Evolutionary conservation across 345 rosid genomes (phyloP), one percentile per base, ranked within the genome.

Genomic region (Syzygium aromaticum): DNA sequence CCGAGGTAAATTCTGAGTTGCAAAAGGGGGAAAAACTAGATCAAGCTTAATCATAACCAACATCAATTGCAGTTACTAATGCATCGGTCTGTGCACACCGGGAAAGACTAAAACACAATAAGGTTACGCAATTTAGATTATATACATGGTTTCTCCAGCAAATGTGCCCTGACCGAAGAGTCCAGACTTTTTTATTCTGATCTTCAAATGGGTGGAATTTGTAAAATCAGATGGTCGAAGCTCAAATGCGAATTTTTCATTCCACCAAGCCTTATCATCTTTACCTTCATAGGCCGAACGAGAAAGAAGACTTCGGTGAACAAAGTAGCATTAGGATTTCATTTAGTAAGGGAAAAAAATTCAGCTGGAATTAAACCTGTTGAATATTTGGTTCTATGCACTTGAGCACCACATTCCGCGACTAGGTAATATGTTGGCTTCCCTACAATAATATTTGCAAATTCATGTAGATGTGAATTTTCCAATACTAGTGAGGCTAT

Each of bases 61-160:
- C 23, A 84, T 16, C 46, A 52, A 52, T 19, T 28, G 33, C 43
- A 19, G 43, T 28, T 28, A 56, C 46, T 12, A 10, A 51, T 84
- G 22, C 40, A 3, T 38, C 0, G 0, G 61, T 52, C 3, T n/a
- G 54, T 30, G 40, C 86, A 84, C 30, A 54, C 33, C 25, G 14
- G 1, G 80, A 73, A 73, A 38, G 80, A 38, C 80, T 38, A 73
- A 73, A 17, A 73, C 80, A 10, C 49, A 10, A 38, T 67, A 67
- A 16, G 46, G 46, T 67, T 67, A 67, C 13, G 78, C 21, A 40
- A 33, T 73, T 73, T 73, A 19, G 25, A 73, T 73, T 10, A 73
- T 59, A 85, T 91, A 95, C 99, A 82, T 91, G 90, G 99, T 94
- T 93, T 96, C 90, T 67, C 99, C 98, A 10, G 94, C 96, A 88